Evolutionary conservation across 1,284 basidiomycete genomes (phyloP).

Genomic region (Boletus sp.): DNA sequence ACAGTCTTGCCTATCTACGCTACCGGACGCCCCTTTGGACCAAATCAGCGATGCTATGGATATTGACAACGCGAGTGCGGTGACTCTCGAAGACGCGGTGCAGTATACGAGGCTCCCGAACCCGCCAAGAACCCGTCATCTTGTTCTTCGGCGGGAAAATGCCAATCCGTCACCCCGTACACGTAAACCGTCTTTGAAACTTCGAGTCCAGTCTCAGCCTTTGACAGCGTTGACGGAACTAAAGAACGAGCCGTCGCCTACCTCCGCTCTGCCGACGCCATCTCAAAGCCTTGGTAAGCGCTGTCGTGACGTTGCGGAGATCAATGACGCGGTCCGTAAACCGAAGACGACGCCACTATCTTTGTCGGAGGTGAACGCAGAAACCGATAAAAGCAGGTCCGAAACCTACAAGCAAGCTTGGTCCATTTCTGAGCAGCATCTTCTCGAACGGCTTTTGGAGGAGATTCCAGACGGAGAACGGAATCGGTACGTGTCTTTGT

Average conservation of each 20-base stretch:
- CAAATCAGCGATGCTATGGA: constrained; percentile 11
- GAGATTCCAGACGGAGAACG: constrained; percentile 75
- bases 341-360: constrained; percentile 19
- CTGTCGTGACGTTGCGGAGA: constrained; percentile 21
- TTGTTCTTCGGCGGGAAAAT: constrained; percentile 4
- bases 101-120: constrained; percentile 4
- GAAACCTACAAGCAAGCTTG: constrained; percentile 78
- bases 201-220: constrained; percentile 22
- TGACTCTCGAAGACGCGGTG: constrained; percentile 2
- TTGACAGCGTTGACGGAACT: constrained; percentile 11
- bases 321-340: constrained; percentile 14
- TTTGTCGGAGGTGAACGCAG: constrained; percentile 18
- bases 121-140: constrained; percentile 3
- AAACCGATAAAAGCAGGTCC: constrained; percentile 44
- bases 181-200: constrained; percentile 34
- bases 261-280: constrained; percentile 10
- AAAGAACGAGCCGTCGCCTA: constrained; percentile 10
- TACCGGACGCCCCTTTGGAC: constrained; percentile 13
- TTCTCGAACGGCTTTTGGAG: constrained; percentile 65
- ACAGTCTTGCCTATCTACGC: constrained; percentile 13
- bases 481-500: constrained; percentile 49
- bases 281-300: constrained; percentile 28
- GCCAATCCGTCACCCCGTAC: constrained; percentile 19
- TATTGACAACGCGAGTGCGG: constrained; percentile 8
- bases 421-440: constrained; percentile 68